Base-by-base conservation (phyloP, 495 filamentous ascomycete genomes). In the Penicillium robsamsonii region DNA sequence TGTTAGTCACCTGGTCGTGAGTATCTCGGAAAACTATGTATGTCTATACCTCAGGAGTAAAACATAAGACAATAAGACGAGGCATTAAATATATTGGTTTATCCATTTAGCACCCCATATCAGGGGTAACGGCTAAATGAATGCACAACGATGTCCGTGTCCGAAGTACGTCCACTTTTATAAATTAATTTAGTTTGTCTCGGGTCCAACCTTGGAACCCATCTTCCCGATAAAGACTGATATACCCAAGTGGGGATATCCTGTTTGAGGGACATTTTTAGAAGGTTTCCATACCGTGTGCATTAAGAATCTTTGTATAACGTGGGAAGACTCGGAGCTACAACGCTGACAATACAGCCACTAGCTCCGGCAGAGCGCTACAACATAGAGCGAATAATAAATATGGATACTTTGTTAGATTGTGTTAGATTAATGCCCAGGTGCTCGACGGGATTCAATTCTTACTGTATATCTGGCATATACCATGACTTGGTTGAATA, bases 181-280 rank as follows among this genome's bases (percentile, higher is more conserved):
- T 46, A 46, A 54, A 46, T 54, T 54, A 54, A 46, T 38, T 40
- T 54, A 46, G 43, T 42, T 31, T 25, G 42, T 54, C 46, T 54
- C 52, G 31, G 52, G 31, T 54, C n/a, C 11, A 52, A 52, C 35
- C 35, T 38, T 38, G 35, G 35, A 38, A 38, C 37, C n/a, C 38
- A 42, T 37, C 8, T 15, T 30, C n/a, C 35, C 35, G 3, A 17
- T 40, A n/a, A 51, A 51, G 33, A 20, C 29, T 22, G 22, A 7
- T 27, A 27, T 7, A 7, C 6, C 13, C 20, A 5, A 29, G 41
- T 54, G 42, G 42, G n/a, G 27, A 24, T 38, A 4, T 40, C 42
- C 22, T 42, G 25, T 54, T 54, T 54, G 6, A 54, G 42, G 46
- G 24, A 37, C 52, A 46, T 20, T 54, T 38, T 46, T 53, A 46